phyloP scores from a whole-genome alignment of 2,329 filamentous ascomycete genomes.

The Sclerotinia nivalis region DNA sequence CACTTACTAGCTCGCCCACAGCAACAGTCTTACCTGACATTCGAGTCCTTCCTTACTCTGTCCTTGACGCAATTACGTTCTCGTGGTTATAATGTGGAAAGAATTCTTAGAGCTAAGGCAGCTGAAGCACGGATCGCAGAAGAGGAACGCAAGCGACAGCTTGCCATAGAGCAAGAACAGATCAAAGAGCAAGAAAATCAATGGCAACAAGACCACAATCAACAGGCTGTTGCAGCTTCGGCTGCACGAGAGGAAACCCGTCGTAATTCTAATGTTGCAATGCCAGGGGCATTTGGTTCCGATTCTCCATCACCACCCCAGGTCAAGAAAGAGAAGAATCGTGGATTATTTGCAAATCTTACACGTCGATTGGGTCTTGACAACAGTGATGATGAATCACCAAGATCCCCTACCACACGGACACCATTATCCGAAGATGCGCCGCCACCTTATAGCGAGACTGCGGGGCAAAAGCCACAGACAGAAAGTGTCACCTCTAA shows the following conservation, averaged over 20 bases:
- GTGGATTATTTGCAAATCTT: constrained; percentile 65
- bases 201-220: constrained; percentile 42
- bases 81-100: constrained; percentile 94
- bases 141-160: constrained; percentile 71
- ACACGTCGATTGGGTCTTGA: constrained; percentile 70
- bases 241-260: constrained; percentile 38
- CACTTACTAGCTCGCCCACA: constrained; percentile 79
- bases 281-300: constrained; percentile 72
- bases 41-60: constrained; percentile 87
- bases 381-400: constrained; percentile 33
- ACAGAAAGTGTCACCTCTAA: constrained; percentile 57
- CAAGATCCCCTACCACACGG: constrained; percentile 7
- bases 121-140: constrained; percentile 87
- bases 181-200: constrained; percentile 61
- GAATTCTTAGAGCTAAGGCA: constrained; percentile 84
- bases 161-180: constrained; percentile 70
- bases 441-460: constrained; percentile 37
- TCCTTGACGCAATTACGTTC: constrained; percentile 78
- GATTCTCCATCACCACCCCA: constrained; percentile 56
- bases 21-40: constrained; percentile 83
- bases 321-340: constrained; percentile 47
- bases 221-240: constrained; percentile 27
- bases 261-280: constrained; percentile 48
- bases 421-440: constrained; percentile 24
- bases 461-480: constrained; percentile 24